Evolutionary conservation across 768 basidiomycete genomes (phyloP).

Genomic region (Pisolithus marmoratus): DNA sequence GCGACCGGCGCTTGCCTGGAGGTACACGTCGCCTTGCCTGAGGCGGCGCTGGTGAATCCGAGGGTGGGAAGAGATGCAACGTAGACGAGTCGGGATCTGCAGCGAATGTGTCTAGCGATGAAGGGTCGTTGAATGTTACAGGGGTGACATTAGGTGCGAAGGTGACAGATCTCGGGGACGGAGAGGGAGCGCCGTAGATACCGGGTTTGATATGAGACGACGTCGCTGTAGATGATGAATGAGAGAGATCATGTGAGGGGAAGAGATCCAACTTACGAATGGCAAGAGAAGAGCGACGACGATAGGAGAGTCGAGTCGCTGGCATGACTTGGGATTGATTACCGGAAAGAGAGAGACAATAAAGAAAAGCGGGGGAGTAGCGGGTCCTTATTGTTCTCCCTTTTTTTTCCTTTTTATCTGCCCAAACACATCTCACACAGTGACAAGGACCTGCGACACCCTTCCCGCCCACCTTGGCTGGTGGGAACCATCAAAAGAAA

Average conservation of each 20-base stretch:
- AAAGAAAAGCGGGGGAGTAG: conserved; percentile 5
- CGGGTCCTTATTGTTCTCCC: conserved; percentile 21
- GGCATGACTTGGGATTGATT: conserved; percentile 29
- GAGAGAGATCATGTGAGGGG: neutral
- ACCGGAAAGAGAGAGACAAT: conserved; percentile 19
- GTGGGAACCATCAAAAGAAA: too few species aligned
- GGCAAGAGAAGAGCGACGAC: conserved; percentile 38
- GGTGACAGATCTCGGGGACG: conserved; percentile 45
- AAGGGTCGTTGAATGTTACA: conserved; percentile 39
- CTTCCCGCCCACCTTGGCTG: too few species aligned
- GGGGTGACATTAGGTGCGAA: conserved; percentile 63
- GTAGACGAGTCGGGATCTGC: conserved; percentile 25
- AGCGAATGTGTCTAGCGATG: conserved; percentile 10
- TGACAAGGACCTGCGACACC: too few species aligned
- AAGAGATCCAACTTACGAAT: conserved; percentile 7
- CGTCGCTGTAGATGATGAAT: conserved; percentile 12
- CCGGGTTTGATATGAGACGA: conserved; percentile 45
- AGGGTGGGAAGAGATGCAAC: conserved; percentile 50
- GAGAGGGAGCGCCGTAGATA: conserved; percentile 39
- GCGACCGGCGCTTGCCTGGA: conserved; percentile 59
- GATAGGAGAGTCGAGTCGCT: conserved; percentile 29
- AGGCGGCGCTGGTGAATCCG: conserved; percentile 33
- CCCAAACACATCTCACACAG: too few species aligned
- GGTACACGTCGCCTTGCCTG: conserved; percentile 45
- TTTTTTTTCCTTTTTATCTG: conserved; percentile 10